Evolutionary conservation across 1,139 yeast genomes (phyloP).

Genomic region (Diutina scorzettiae): DNA sequence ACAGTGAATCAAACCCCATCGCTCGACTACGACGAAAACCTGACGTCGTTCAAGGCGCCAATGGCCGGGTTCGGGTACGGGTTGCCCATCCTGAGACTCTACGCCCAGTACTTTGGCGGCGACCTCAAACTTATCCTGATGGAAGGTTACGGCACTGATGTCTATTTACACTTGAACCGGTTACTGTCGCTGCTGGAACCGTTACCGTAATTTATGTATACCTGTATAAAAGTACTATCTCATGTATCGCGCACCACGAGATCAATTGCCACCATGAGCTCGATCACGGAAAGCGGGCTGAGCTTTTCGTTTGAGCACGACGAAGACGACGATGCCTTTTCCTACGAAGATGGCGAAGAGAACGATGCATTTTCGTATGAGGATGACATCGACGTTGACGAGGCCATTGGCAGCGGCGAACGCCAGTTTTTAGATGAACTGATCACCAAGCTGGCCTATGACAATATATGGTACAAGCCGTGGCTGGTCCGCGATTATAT

Average conservation of each 20-base stretch:
- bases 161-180: slow-evolving; percentile 67
- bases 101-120: slow-evolving; percentile 87
- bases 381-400: not conserved
- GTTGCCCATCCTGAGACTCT: slow-evolving; percentile 71
- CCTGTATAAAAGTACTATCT: no score
- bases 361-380: no score
- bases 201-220: slow-evolving; percentile 27
- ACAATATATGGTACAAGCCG: slow-evolving; percentile 2
- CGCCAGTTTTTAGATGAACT: not conserved
- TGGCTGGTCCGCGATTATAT: slow-evolving; percentile 3
- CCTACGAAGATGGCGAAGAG: slow-evolving; percentile 9
- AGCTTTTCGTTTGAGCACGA: no score
- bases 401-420: slow-evolving; percentile 1
- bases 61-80: slow-evolving; percentile 96
- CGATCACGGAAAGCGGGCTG: no score
- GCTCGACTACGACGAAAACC: slow-evolving; percentile 45
- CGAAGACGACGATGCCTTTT: slow-evolving; percentile 7
- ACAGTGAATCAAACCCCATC: slow-evolving; percentile 70
- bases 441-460: slow-evolving; percentile 2
- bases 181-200: slow-evolving; percentile 37
- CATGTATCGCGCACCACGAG: no score
- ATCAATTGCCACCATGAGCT: no score
- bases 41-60: slow-evolving; percentile 67
- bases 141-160: slow-evolving; percentile 96
- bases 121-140: slow-evolving; percentile 76